These are phyloP conservation scores for Coffea eugenioides DNA, from an alignment of 257 asterid species.

Conservation along the genomic window DNA sequence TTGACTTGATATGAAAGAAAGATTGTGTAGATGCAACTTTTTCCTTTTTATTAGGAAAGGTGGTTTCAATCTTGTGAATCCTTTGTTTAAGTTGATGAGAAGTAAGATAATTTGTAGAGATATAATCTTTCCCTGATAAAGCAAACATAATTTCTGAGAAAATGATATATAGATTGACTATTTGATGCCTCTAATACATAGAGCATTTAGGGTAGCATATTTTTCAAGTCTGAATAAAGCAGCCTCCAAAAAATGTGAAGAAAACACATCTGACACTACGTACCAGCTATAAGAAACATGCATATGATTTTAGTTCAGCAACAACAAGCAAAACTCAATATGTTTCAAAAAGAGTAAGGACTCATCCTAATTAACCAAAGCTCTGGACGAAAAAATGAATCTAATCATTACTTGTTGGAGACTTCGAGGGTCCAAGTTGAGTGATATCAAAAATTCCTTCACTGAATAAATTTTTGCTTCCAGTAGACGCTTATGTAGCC, in stretches of 20 bases:
- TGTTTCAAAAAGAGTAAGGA: not conserved
- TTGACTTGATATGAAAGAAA: not conserved
- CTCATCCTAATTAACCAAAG: not conserved
- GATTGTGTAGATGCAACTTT: not conserved
- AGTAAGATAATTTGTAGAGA: no score
- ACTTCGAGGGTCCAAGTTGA: conserved; percentile 32
- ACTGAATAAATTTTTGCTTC: conserved; percentile 31
- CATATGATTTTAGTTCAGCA: not conserved
- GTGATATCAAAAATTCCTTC: conserved; percentile 48
- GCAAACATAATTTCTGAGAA: not conserved
- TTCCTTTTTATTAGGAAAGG: not conserved
- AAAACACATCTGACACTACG: not conserved
- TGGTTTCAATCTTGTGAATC: not conserved
- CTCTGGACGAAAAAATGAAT: not conserved
- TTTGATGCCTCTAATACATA: not conserved
- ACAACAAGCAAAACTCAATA: not conserved
- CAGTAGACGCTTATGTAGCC: conserved; percentile 27
- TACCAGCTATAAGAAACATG: not conserved
- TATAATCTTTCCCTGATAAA: not conserved
- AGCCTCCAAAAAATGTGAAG: not conserved
- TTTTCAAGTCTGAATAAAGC: not conserved
- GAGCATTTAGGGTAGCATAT: not conserved
- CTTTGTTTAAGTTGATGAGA: not conserved
- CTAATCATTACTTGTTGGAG: conserved; percentile 43
- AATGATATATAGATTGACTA: not conserved